Conservation (phyloP, 164 flowering plant species). For the Buxus sempervirens region DNA sequence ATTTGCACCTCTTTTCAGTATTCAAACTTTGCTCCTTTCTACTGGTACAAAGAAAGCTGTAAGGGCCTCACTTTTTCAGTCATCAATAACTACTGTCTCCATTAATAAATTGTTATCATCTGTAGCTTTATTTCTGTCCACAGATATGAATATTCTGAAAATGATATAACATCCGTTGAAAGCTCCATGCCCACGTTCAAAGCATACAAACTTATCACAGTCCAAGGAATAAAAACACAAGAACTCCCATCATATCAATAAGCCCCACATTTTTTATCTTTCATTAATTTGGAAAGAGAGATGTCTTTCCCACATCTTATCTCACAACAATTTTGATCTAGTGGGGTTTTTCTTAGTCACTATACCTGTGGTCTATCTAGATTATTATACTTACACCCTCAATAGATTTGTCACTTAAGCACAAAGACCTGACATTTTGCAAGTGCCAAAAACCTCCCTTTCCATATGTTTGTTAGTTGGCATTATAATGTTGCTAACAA, state of each 20-base stretch:
- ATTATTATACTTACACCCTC: too few species aligned
- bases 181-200: not conserved
- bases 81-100: not conserved
- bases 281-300: not conserved
- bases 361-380: too few species aligned
- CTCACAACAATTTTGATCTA: not conserved
- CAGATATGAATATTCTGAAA: not conserved
- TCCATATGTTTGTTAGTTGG: too few species aligned
- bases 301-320: too few species aligned
- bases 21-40: too few species aligned
- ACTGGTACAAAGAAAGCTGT: too few species aligned
- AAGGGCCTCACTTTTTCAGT: not conserved
- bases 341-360: not conserved
- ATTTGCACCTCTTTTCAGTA: too few species aligned
- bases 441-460: too few species aligned
- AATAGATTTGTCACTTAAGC: too few species aligned
- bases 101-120: not conserved
- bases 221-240: not conserved
- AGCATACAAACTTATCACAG: not conserved
- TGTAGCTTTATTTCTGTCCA: not conserved
- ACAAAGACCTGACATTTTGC: too few species aligned
- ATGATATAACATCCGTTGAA: not conserved
- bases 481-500: too few species aligned
- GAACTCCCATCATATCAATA: not conserved
- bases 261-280: not conserved